Evolutionary conservation across 768 basidiomycete genomes (phyloP), one percentile per base, ranked within the genome.

Genomic region (Termitomyces sp.): DNA sequence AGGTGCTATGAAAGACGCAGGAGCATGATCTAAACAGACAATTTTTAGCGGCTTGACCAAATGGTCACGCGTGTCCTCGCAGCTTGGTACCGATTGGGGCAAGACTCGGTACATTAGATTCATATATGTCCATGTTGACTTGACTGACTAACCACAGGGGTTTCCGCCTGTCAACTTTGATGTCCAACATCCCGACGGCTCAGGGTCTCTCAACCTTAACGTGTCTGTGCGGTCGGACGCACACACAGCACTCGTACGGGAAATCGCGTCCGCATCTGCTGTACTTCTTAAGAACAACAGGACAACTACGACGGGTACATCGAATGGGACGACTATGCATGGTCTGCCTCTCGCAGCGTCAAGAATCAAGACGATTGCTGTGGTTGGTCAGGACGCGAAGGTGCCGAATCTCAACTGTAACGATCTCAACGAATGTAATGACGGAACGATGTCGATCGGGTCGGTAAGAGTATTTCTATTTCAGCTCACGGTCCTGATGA

Each of bases 231-330:
- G 77, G 28, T 74, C 70, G 1, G 70, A 63, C 12, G 71, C 63
- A 0, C 79, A 81, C 60, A 79, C 76, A 0, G 73, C 77, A 3
- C 68, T 88, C 17, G 80, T 77, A 17, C 74, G 76, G 24, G 80
- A 87, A 58, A 84, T 91, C 30, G 88, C 81, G 5, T 76, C 81
- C 0, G 82, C 80, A 0, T 85, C 84, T 0, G 81, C 83, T 1
- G 84, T 89, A 19, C 66, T 90, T 34, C 73, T 89, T 12, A 89
- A 89, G 70, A 90, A 90, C 65, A 70, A 74, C 37, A 66, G 77
- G 58, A 73, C 68, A 14, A 65, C 68, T 26, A 72, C 65, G 53
- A 70, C 61, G 57, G 74, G 64, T 59, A 68, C 63, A 4, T 60
- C 66, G 2, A 55, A 59, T 15, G 76, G 76, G 2, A 64, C 58